Conservation (phyloP, 768 basidiomycete species). For the Cystofilobasidium macerans region DNA sequence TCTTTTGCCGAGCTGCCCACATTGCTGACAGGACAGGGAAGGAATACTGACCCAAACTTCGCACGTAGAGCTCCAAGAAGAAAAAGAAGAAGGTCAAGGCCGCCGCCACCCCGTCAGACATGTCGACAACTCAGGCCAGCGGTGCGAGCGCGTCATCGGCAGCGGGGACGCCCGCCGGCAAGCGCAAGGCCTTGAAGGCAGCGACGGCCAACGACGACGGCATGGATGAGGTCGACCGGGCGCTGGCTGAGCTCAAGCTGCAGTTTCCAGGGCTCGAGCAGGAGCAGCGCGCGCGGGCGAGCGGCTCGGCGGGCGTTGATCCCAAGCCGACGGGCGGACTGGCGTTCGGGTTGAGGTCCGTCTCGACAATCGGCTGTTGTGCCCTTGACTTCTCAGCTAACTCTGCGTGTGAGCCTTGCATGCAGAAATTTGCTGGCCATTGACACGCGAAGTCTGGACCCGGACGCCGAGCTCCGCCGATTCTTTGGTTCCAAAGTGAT, state of each 20-base stretch:
- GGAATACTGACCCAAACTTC: neutral
- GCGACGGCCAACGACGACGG: conserved; percentile 25
- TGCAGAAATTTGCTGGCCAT: conserved; percentile 53
- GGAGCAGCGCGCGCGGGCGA: conserved; percentile 22
- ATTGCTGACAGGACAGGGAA: no score
- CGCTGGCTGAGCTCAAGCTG: conserved; percentile 67
- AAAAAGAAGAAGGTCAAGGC: conserved; percentile 37
- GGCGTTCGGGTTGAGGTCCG: conserved; percentile 31
- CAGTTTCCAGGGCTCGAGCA: conserved; percentile 45
- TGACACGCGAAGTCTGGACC: conserved; percentile 69
- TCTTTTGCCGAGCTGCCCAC: no score
- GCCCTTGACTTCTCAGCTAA: conserved; percentile 20
- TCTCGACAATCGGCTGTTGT: conserved; percentile 32
- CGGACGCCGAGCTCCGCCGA: conserved; percentile 77
- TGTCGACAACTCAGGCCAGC: neutral
- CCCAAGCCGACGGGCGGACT: conserved; percentile 15
- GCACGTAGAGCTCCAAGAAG: conserved; percentile 29
- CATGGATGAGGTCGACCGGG: conserved; percentile 69
- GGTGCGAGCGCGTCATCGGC: neutral
- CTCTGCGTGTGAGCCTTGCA: neutral
- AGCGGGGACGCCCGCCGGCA: neutral
- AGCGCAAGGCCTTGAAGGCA: conserved; percentile 5
- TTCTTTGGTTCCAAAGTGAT: conserved; percentile 92
- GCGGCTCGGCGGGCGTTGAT: conserved; percentile 40
- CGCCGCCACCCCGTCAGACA: conserved; percentile 12